Conservation (phyloP, 352 stramenopile species). For the Globisporangium radiosum region DNA sequence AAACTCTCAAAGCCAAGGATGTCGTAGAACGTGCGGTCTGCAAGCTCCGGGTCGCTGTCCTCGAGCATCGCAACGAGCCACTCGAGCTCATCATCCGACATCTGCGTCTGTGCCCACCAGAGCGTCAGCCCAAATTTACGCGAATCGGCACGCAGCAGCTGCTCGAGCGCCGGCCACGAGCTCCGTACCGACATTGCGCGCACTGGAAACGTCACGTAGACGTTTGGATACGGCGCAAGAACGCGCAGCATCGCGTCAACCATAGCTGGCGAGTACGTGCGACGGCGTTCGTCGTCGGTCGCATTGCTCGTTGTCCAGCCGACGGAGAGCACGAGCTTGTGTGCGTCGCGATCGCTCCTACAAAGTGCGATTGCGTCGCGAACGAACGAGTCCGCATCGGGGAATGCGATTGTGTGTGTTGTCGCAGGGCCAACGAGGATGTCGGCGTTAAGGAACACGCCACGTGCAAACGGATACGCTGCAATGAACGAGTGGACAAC, state of each 20-base stretch:
- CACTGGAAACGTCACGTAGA: slow-evolving; percentile 58
- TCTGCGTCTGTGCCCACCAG: slow-evolving; percentile 59
- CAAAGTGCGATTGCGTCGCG: slow-evolving; percentile 27
- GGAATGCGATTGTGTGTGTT: slow-evolving; percentile 24
- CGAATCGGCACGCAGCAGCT: slow-evolving; percentile 20
- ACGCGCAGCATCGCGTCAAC: slow-evolving; percentile 46
- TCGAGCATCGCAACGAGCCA: slow-evolving; percentile 62
- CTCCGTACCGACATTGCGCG: slow-evolving; percentile 47
- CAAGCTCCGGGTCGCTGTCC: slow-evolving; percentile 15
- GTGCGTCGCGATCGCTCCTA: slow-evolving; percentile 21
- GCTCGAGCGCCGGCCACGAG: slow-evolving; percentile 45
- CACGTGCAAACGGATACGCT: slow-evolving; percentile 36
- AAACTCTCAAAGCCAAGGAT: slow-evolving; percentile 61
- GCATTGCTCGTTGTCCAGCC: slow-evolving; percentile 63
- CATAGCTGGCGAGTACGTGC: slow-evolving; percentile 48
- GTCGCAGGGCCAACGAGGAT: slow-evolving; percentile 51
- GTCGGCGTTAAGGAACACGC: slow-evolving; percentile 67
- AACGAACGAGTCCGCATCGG: slow-evolving; percentile 38
- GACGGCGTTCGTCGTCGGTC: slow-evolving; percentile 41
- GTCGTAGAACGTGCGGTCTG: slow-evolving; percentile 61
- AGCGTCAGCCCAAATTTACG: slow-evolving; percentile 55
- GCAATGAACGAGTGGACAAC: slow-evolving; percentile 29
- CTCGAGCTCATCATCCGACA: slow-evolving; percentile 40
- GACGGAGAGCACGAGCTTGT: slow-evolving; percentile 69
- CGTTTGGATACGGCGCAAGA: slow-evolving; percentile 34